Conservation (phyloP, 345 rosid genomes). For the Syzygium aromaticum region DNA sequence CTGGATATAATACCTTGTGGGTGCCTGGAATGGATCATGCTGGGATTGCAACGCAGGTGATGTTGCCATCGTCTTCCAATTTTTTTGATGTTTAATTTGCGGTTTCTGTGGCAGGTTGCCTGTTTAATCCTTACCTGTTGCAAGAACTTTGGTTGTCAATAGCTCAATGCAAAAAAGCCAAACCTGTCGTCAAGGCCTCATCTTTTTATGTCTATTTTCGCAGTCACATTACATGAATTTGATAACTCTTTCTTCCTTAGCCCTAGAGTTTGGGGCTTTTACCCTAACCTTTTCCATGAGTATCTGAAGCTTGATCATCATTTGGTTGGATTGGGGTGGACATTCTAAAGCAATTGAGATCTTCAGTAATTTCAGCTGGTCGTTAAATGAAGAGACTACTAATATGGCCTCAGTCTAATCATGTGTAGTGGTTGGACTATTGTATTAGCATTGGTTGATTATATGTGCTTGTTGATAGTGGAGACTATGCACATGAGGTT, state of each 20-base stretch:
- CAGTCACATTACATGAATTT: background rate
- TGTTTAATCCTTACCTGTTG: background rate
- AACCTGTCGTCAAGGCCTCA: background rate
- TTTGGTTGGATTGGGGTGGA: background rate
- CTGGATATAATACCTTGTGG: constrained; percentile 90
- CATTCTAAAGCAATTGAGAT: background rate
- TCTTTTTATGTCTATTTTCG: background rate
- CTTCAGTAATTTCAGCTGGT: background rate
- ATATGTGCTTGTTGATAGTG: background rate
- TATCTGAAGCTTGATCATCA: background rate
- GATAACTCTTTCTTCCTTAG: background rate
- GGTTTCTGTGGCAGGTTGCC: background rate
- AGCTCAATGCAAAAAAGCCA: background rate
- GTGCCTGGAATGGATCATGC: constrained; percentile 97
- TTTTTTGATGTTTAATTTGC: background rate
- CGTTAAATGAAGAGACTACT: background rate
- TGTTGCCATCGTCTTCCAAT: background rate
- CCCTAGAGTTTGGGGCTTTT: background rate
- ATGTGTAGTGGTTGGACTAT: background rate
- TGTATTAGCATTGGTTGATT: background rate
- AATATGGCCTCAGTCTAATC: background rate
- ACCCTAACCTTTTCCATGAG: background rate
- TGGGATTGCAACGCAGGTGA: constrained; percentile 98
- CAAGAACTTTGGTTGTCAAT: background rate
- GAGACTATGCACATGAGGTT: background rate